Percentiles rank a stretch among this genome's conserved stretches.
Conservation (phyloP, 176 grass and related monocot genomes). For the Musa acuminata region DNA sequence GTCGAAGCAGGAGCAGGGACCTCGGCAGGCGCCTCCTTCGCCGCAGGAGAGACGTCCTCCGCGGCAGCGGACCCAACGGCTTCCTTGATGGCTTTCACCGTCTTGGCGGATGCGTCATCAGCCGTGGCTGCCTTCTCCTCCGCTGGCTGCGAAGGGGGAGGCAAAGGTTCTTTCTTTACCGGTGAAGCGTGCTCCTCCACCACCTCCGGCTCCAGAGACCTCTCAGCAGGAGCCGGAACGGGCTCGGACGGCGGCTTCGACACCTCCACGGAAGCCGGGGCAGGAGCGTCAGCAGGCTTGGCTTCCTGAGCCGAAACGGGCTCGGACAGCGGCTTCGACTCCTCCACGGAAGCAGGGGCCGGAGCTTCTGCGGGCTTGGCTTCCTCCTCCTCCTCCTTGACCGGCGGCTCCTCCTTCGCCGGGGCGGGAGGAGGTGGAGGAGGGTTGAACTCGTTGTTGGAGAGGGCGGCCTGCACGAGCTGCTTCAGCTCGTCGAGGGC, state of each 20-base stretch:
- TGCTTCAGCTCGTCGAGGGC: conserved; percentile 84
- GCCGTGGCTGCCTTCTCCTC: conserved; percentile 22
- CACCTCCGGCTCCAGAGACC: neutral
- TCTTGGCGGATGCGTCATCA: conserved; percentile 39
- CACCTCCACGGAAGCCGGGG: neutral
- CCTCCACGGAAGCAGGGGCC: neutral
- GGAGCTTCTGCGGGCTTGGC: conserved; percentile 21
- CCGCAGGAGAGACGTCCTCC: conserved; percentile 13
- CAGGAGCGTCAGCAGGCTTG: conserved; percentile 22
- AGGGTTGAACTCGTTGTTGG: conserved; percentile 67
- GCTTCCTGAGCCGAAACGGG: conserved; percentile 1
- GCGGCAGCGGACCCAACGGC: conserved; percentile 31
- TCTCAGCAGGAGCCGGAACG: conserved; percentile 2
- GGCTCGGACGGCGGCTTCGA: conserved; percentile 25
- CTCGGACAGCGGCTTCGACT: conserved; percentile 23
- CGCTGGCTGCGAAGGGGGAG: conserved; percentile 8
- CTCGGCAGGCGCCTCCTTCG: conserved; percentile 15
- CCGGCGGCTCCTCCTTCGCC: neutral
- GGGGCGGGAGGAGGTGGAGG: conserved; percentile 23
- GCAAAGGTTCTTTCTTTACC: conserved; percentile 8
- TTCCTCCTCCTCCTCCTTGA: conserved; percentile 7
- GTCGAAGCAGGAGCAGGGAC: neutral
- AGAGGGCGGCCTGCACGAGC: conserved; percentile 51
- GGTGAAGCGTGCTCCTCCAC: conserved; percentile 23
- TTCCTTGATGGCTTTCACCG: conserved; percentile 50